A percentile compares a stretch with the other conserved stretches of the same genome.
Evolutionary conservation across 306 rosid genomes (phyloP).

Genomic region (Carpinus fangiana): DNA sequence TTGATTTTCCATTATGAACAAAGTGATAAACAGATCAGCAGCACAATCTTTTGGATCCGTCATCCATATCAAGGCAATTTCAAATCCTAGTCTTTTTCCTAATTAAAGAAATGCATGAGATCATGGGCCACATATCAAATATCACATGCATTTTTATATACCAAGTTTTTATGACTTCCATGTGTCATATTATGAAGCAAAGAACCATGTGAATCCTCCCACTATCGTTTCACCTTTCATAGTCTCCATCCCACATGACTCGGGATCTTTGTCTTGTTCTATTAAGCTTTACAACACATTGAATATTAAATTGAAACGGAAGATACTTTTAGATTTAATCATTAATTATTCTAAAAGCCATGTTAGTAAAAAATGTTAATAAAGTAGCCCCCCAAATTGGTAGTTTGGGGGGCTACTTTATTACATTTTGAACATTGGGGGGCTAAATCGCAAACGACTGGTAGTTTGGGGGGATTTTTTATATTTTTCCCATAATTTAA

Average conservation of each 20-base stretch:
- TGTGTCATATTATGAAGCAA: not conserved
- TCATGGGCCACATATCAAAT: not conserved
- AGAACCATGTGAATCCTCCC: not conserved
- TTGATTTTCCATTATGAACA: not conserved
- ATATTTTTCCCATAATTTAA: too few relatives aligned
- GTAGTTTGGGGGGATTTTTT: too few relatives aligned
- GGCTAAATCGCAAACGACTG: too few relatives aligned
- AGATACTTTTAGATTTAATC: too few relatives aligned
- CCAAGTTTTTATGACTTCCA: not conserved
- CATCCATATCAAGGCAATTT: not conserved
- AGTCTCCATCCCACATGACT: not conserved
- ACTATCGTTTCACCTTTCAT: not conserved
- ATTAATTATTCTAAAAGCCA: too few relatives aligned
- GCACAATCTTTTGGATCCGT: not conserved
- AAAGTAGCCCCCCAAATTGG: too few relatives aligned
- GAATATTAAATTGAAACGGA: too few relatives aligned
- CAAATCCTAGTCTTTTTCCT: too few relatives aligned
- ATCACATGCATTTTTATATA: not conserved
- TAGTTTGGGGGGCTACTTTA: too few relatives aligned
- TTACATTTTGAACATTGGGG: too few relatives aligned
- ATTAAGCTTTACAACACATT: not conserved
- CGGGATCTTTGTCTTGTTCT: not conserved
- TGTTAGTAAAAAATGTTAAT: too few relatives aligned
- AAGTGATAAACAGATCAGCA: conserved; percentile 3
- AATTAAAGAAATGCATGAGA: not conserved